Conservation (phyloP, 352 stramenopile species). For the Phytophthora nicotianae region DNA sequence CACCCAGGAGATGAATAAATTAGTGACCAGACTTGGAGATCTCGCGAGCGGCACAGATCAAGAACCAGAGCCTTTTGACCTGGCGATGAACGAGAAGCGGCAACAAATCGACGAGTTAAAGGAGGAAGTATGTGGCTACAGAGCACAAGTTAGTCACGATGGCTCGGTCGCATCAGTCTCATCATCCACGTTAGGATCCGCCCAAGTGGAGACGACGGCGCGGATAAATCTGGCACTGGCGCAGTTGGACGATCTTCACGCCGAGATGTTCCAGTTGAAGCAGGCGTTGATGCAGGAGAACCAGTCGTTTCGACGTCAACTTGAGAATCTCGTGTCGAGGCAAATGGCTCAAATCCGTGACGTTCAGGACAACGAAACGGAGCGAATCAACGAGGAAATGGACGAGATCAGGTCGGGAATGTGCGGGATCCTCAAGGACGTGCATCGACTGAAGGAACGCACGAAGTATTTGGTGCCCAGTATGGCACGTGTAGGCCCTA, state of each 20-base stretch:
- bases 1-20: slow-evolving; percentile 47
- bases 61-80: slow-evolving; percentile 14
- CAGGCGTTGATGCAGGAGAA: slow-evolving; percentile 59
- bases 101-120: slow-evolving; percentile 32
- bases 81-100: slow-evolving; percentile 20
- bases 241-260: slow-evolving; percentile 51
- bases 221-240: slow-evolving; percentile 52
- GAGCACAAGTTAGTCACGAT: slow-evolving; percentile 17
- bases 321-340: slow-evolving; percentile 54
- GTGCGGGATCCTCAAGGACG: slow-evolving; percentile 67
- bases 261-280: slow-evolving; percentile 62
- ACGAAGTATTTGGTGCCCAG: slow-evolving; percentile 71
- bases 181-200: slow-evolving; percentile 4
- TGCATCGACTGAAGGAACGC: slow-evolving; percentile 70
- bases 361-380: slow-evolving; percentile 55
- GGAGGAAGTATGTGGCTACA: slow-evolving; percentile 32
- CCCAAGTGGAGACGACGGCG: slow-evolving; percentile 23
- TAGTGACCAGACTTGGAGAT: slow-evolving; percentile 48
- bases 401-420: slow-evolving; percentile 69
- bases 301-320: slow-evolving; percentile 44
- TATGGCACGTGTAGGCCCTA: slow-evolving; percentile 35
- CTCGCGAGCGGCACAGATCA: slow-evolving; percentile 29
- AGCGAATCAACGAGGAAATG: slow-evolving; percentile 63
- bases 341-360: slow-evolving; percentile 58
- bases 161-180: not conserved